Conservation (phyloP, 306 rosid species). For the Bauhinia variegata region DNA sequence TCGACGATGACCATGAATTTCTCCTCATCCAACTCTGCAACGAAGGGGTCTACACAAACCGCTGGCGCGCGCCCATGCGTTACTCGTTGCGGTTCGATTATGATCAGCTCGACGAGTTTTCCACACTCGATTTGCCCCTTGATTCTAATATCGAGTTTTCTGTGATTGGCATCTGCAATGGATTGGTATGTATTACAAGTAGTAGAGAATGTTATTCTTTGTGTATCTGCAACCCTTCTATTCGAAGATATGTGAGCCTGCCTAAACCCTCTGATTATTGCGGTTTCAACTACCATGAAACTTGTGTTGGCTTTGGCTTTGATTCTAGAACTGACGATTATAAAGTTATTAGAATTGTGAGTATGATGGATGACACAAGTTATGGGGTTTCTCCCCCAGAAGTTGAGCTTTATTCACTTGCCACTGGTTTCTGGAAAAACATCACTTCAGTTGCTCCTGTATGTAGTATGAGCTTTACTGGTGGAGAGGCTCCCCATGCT, state of each 20-base stretch:
- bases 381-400: conserved; percentile 10
- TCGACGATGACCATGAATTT: neutral
- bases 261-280: conserved; percentile 13
- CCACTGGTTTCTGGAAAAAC: conserved; percentile 31
- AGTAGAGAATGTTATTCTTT: neutral
- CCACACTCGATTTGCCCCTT: conserved; percentile 20
- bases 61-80: neutral
- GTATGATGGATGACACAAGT: conserved; percentile 28
- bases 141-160: neutral
- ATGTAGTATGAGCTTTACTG: neutral
- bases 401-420: conserved; percentile 41
- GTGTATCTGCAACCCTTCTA: conserved; percentile 32
- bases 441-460: conserved; percentile 23
- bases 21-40: conserved; percentile 25
- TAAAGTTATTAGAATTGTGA: conserved; percentile 35
- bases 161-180: conserved; percentile 27
- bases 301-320: conserved; percentile 28
- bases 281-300: neutral
- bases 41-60: neutral
- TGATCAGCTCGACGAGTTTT: neutral
- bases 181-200: conserved; percentile 33
- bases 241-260: conserved; percentile 29
- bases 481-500: conserved; percentile 14
- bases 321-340: conserved; percentile 21
- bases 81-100: conserved; percentile 21